Evolutionary conservation across 2,329 filamentous ascomycete species (phyloP).

Genomic region (Xylariales sp.): DNA sequence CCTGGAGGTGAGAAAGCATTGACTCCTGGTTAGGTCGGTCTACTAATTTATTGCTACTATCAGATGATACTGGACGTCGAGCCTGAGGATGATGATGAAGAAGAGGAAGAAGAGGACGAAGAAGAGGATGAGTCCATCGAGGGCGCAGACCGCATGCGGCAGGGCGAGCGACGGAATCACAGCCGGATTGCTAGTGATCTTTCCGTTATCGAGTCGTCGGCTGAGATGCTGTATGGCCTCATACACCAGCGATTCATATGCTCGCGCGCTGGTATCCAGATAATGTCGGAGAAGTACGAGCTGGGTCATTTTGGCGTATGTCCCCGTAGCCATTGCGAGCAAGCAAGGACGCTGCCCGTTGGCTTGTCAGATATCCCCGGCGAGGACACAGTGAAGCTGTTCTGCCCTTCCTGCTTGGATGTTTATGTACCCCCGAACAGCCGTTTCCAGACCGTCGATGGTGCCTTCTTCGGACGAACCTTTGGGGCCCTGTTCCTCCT

Average conservation of each 20-base stretch:
- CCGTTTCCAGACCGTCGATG: constrained; percentile 93
- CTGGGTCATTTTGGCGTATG: constrained; percentile 93
- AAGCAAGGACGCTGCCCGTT: constrained; percentile 85
- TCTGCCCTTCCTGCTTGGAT: constrained; percentile 93
- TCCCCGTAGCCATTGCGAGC: constrained; percentile 89
- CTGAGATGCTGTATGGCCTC: constrained; percentile 95
- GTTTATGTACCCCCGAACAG: constrained; percentile 97
- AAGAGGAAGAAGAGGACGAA: constrained; percentile 70
- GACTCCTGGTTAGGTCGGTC: neutral
- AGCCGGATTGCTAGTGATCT: constrained; percentile 86
- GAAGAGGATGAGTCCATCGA: constrained; percentile 68
- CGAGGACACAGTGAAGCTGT: constrained; percentile 96
- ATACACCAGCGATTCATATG: constrained; percentile 99
- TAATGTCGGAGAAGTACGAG: constrained; percentile 99
- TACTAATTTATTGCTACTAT: too few species aligned
- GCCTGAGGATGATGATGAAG: constrained; percentile 87
- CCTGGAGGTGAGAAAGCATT: constrained; percentile 58
- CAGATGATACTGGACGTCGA: constrained; percentile 98
- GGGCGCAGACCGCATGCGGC: constrained; percentile 50
- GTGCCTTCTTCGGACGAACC: constrained; percentile 95
- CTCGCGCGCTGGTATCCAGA: constrained; percentile 90
- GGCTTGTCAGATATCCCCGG: constrained; percentile 92
- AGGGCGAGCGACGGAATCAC: constrained; percentile 68
- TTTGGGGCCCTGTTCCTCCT: constrained; percentile 97
- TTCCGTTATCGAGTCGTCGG: constrained; percentile 92